A percentile compares a stretch with the other conserved stretches of the same genome.
Conservation (phyloP, 352 stramenopile genomes). For the Hyaloperonospora arabidopsidis region DNA sequence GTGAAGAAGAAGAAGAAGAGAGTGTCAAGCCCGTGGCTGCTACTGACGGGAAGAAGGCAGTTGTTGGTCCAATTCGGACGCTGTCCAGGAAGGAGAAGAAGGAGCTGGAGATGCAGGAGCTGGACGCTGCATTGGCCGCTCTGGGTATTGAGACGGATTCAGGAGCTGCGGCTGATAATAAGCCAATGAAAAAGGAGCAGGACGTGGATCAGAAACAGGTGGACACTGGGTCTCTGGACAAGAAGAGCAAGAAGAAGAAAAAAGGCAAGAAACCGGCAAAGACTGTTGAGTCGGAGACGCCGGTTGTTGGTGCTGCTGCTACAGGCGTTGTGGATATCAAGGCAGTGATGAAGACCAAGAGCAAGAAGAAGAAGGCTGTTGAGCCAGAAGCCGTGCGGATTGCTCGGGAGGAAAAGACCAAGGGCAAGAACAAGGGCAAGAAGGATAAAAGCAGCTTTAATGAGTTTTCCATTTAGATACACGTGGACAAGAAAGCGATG, state of each 20-base stretch:
- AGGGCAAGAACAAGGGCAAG: constrained; percentile 66
- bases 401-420: constrained; percentile 58
- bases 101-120: constrained; percentile 66
- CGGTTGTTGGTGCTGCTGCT: too few relatives aligned
- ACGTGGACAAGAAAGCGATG: constrained; percentile 5
- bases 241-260: constrained; percentile 51
- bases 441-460: constrained; percentile 78
- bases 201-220: constrained; percentile 30
- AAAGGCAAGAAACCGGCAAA: constrained; percentile 48
- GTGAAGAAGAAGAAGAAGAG: constrained; percentile 36
- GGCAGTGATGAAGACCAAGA: constrained; percentile 62
- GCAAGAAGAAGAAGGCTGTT: constrained; percentile 63
- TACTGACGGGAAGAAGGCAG: constrained; percentile 29
- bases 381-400: constrained; percentile 57
- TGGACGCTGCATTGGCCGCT: constrained; percentile 54
- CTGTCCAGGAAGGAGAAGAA: constrained; percentile 82
- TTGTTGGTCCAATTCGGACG: constrained; percentile 23
- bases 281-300: constrained; percentile 10
- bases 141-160: constrained; percentile 44
- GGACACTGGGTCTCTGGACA: constrained; percentile 31
- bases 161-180: constrained; percentile 4
- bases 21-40: constrained; percentile 20
- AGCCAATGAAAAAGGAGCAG: constrained; percentile 9
- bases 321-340: constrained; percentile 63
- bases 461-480: constrained; percentile 67